A percentile compares a stretch with the other conserved stretches of the same genome.
Conservation (phyloP, 169 alveolate genomes). For the Cryptosporidium sp. region DNA sequence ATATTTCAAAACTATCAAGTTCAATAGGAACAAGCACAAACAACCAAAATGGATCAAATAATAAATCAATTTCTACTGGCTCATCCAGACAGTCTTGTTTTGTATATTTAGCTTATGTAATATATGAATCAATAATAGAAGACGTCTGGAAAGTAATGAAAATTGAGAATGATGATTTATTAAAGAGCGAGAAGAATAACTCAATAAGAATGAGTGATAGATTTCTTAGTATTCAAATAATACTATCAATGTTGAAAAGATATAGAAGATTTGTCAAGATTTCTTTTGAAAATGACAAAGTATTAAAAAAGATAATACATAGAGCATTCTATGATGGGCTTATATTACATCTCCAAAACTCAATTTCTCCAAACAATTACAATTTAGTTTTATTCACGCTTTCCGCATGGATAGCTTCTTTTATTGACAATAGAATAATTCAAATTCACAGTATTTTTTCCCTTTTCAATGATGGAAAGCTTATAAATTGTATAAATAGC, state of each 20-base stretch:
- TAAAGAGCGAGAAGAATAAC: neutral
- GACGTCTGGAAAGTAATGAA: slow-evolving; percentile 49
- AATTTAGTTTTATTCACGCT: slow-evolving; percentile 1
- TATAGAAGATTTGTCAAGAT: slow-evolving; percentile 31
- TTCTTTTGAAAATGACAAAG: slow-evolving; percentile 49
- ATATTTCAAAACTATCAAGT: slow-evolving; percentile 28
- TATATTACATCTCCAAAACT: slow-evolving; percentile 22
- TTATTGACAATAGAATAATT: slow-evolving; percentile 46
- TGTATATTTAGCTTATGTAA: slow-evolving; percentile 32
- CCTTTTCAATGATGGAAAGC: neutral
- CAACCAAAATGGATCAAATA: neutral
- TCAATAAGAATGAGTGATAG: slow-evolving; percentile 11
- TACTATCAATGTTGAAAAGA: slow-evolving; percentile 24
- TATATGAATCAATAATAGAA: slow-evolving; percentile 66
- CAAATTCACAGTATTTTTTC: slow-evolving; percentile 17
- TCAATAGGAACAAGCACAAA: neutral
- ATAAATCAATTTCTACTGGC: neutral
- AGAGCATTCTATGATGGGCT: slow-evolving; percentile 61
- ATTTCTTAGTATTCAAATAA: slow-evolving; percentile 53
- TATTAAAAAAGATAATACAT: slow-evolving; percentile 1
- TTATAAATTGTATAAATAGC: no score
- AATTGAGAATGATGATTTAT: neutral
- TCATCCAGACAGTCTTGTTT: slow-evolving; percentile 45
- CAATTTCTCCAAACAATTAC: slow-evolving; percentile 20
- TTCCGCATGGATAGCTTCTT: slow-evolving; percentile 54